These are phyloP conservation scores for Colletotrichum theobromicola DNA, from an alignment of 2,329 filamentous ascomycete species.

Conservation along the genomic window DNA sequence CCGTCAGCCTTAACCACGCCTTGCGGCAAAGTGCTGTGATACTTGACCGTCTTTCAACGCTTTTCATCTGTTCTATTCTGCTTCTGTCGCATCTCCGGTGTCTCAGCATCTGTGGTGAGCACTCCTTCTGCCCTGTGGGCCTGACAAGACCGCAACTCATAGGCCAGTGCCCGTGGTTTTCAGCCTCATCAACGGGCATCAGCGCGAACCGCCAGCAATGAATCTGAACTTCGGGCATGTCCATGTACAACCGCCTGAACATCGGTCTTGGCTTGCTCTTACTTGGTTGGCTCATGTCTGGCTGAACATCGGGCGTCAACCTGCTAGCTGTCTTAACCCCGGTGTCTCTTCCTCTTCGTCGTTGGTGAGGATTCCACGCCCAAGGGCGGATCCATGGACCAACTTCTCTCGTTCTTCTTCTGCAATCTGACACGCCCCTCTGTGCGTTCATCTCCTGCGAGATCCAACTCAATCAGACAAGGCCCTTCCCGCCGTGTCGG, in stretches of 20 bases:
- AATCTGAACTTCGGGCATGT: slow-evolving; percentile 13
- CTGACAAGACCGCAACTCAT: neutral
- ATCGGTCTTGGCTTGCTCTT: slow-evolving; percentile 11
- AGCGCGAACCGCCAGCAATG: neutral
- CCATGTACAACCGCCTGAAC: neutral
- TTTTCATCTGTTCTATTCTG: neutral
- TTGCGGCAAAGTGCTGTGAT: neutral
- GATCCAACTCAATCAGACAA: slow-evolving; percentile 16
- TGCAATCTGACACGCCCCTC: slow-evolving; percentile 2
- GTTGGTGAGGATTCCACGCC: neutral
- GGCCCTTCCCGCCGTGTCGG: slow-evolving; percentile 2
- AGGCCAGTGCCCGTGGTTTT: neutral
- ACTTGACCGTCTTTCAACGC: neutral
- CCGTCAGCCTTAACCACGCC: slow-evolving; percentile 10
- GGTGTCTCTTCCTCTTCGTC: neutral
- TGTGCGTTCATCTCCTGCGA: slow-evolving; percentile 3
- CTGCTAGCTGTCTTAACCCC: neutral
- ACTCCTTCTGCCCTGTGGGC: neutral
- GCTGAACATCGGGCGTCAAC: neutral
- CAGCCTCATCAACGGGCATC: slow-evolving; percentile 10
- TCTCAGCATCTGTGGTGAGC: neutral
- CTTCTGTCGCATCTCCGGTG: neutral
- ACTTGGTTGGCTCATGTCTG: neutral
- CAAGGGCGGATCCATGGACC: neutral
- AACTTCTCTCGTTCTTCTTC: neutral